A percentile compares a stretch with the other conserved stretches of the same genome.
Evolutionary conservation across 75 land plant species (phyloP).

Genomic region (Sequoiadendron giganteum): DNA sequence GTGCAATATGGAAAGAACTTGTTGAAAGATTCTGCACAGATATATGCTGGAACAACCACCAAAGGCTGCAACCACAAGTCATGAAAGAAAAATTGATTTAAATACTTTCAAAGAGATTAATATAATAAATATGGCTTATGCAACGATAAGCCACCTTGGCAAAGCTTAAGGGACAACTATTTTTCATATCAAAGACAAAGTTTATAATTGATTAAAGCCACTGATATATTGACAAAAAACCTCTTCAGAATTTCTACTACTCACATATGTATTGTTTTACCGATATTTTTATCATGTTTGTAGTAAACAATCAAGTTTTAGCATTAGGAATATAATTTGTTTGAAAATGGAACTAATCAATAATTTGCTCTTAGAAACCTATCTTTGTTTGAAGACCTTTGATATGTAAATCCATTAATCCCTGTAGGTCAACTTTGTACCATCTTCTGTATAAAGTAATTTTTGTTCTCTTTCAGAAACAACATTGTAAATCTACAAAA

Average conservation of each 20-base stretch:
- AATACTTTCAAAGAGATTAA: neutral
- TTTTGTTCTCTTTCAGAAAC: neutral
- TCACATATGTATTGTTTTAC: neutral
- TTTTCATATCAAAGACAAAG: neutral
- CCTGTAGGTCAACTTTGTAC: neutral
- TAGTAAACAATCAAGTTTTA: neutral
- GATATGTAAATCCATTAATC: neutral
- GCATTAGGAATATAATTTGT: neutral
- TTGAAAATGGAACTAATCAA: neutral
- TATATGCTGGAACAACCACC: conserved; percentile 93
- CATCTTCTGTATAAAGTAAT: neutral
- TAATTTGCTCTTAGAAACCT: neutral
- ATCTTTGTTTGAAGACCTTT: neutral
- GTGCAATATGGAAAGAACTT: conserved; percentile 89
- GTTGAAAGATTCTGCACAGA: conserved; percentile 96
- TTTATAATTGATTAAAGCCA: neutral
- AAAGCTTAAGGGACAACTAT: neutral
- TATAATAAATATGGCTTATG: neutral
- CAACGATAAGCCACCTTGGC: neutral
- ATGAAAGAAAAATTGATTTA: neutral
- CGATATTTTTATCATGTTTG: neutral
- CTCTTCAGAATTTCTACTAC: neutral
- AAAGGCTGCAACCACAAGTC: conserved; percentile 62
- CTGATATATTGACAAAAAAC: neutral
- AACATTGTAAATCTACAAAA: neutral